phyloP scores from a whole-genome alignment of 345 rosid genomes.

The Eutrema yunnanense region DNA sequence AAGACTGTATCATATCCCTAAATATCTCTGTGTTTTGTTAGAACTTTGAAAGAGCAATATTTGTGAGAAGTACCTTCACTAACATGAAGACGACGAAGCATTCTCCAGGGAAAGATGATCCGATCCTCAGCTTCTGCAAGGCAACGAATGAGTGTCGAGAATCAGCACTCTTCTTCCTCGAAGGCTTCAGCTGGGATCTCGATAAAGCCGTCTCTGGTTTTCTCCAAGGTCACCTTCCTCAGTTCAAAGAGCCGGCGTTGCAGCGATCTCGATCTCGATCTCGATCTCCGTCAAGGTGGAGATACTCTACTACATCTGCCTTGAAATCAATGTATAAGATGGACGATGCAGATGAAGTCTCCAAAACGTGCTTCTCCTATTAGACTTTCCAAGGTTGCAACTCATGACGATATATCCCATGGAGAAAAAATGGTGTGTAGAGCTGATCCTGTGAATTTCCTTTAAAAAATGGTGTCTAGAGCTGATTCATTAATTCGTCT shows the following conservation, averaged over 20 bases:
- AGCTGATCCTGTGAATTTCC: no score
- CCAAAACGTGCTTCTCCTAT: background rate
- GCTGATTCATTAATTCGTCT: no score
- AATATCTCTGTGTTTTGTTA: background rate
- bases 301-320: background rate
- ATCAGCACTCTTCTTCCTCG: slow-evolving; percentile 8
- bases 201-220: slow-evolving; percentile 4
- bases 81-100: background rate
- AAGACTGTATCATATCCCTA: background rate
- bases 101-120: background rate
- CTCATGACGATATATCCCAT: no score
- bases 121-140: background rate
- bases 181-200: slow-evolving; percentile 2
- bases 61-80: background rate
- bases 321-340: background rate
- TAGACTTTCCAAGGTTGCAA: no score
- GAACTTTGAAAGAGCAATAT: background rate
- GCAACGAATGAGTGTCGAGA: background rate
- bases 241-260: background rate
- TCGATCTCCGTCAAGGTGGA: background rate
- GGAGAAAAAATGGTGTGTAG: no score
- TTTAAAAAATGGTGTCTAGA: no score
- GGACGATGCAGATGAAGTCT: background rate
- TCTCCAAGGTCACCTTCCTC: background rate
- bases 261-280: background rate